Evolutionary conservation across 2,329 filamentous ascomycete genomes (phyloP).

Genomic region (Sarocladium brachiariae): DNA sequence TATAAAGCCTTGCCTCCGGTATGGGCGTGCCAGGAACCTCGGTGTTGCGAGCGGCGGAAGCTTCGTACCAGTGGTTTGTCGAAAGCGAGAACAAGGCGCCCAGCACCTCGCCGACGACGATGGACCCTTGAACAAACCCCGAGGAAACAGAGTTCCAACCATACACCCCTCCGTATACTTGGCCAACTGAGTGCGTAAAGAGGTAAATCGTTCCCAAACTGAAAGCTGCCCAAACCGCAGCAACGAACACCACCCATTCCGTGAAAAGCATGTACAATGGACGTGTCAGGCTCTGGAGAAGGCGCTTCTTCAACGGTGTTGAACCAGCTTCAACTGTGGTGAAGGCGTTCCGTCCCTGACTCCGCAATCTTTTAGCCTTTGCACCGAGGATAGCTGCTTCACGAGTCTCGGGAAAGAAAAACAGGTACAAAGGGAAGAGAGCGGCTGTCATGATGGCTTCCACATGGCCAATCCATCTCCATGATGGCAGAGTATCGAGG

Average conservation of each 20-base stretch:
- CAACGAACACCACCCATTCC: constrained; percentile 40
- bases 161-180: constrained; percentile 16
- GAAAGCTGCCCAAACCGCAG: constrained; percentile 36
- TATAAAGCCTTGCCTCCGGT: too few relatives aligned
- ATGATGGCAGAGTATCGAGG: constrained; percentile 20
- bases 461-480: constrained; percentile 29
- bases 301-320: too few relatives aligned
- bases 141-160: constrained; percentile 13
- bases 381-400: too few relatives aligned
- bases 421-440: constrained; percentile 28
- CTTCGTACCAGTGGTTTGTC: constrained; percentile 29
- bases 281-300: too few relatives aligned
- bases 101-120: background rate
- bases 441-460: constrained; percentile 35
- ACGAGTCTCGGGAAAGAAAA: too few relatives aligned
- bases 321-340: too few relatives aligned
- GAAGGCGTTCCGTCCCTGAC: too few relatives aligned
- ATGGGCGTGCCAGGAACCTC: constrained; percentile 26
- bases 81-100: constrained; percentile 14
- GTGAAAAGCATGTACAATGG: constrained; percentile 20
- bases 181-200: constrained; percentile 18
- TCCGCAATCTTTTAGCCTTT: too few relatives aligned
- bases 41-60: constrained; percentile 29
- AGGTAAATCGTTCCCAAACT: constrained; percentile 19
- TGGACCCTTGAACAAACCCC: background rate